These are phyloP conservation scores for Lasiodiplodia sp. DNA, from an alignment of 2,329 filamentous ascomycete genomes.

Conservation along the genomic window DNA sequence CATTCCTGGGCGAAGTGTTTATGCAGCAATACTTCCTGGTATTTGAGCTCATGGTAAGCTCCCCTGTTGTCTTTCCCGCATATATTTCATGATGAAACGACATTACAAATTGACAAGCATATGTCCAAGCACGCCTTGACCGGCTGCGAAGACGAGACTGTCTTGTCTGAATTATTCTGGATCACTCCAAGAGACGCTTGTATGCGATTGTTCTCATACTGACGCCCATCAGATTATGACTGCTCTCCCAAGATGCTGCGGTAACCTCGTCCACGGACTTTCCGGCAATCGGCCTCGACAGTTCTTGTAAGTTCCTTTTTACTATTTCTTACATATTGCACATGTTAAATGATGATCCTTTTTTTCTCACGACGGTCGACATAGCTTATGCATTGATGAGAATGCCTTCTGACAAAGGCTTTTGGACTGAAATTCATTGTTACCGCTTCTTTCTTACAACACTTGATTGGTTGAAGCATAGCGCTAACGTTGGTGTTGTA, in stretches of 20 bases:
- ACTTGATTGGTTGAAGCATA: not conserved
- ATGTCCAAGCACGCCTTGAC: slow-evolving; percentile 78
- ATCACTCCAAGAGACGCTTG: not conserved
- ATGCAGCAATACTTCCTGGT: not conserved
- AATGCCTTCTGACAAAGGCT: slow-evolving; percentile 77
- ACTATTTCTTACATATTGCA: not conserved
- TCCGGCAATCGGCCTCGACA: not conserved
- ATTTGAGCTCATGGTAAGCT: not conserved
- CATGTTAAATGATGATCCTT: slow-evolving; percentile 69
- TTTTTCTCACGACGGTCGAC: slow-evolving; percentile 84
- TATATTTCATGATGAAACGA: slow-evolving; percentile 76
- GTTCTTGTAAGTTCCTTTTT: slow-evolving; percentile 6
- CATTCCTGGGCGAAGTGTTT: not conserved
- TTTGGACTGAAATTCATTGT: slow-evolving; percentile 21
- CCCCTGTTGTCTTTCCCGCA: too few relatives aligned
- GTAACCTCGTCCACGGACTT: not conserved
- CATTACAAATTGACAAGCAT: slow-evolving; percentile 90
- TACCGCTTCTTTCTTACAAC: not conserved
- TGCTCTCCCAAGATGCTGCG: slow-evolving; percentile 1
- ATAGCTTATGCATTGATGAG: slow-evolving; percentile 81
- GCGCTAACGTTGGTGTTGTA: not conserved
- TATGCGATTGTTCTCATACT: not conserved
- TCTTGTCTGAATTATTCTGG: slow-evolving; percentile 43
- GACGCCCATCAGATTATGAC: slow-evolving; percentile 30
- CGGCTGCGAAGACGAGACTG: slow-evolving; percentile 55